A percentile compares a stretch with the other conserved stretches of the same genome.
These are phyloP conservation scores for Rosa lucieae DNA, from an alignment of 306 rosid genomes.

Conservation along the genomic window DNA sequence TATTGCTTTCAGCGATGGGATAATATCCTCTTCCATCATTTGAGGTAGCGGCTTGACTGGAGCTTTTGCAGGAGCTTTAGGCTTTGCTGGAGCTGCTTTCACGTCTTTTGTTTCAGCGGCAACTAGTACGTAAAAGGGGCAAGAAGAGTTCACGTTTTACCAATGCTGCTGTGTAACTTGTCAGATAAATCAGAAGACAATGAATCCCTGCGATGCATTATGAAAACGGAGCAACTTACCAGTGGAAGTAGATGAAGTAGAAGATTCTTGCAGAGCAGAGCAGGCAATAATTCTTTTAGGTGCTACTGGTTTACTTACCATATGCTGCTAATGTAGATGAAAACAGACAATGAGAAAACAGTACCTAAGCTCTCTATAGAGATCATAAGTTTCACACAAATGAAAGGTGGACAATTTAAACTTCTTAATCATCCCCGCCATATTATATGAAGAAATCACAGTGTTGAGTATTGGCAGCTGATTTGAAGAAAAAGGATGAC, in stretches of 20 bases:
- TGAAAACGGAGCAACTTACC: slow-evolving; percentile 38
- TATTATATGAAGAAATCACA: background rate
- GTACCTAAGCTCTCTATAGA: background rate
- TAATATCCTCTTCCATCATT: slow-evolving; percentile 92
- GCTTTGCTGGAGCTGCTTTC: slow-evolving; percentile 58
- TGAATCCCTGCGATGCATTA: background rate
- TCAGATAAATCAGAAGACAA: slow-evolving; percentile 5
- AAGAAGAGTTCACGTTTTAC: slow-evolving; percentile 18
- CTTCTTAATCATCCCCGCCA: background rate
- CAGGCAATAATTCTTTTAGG: slow-evolving; percentile 51
- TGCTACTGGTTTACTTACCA: slow-evolving; percentile 38
- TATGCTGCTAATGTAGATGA: slow-evolving; percentile 31
- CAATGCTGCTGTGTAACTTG: background rate
- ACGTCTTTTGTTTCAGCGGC: slow-evolving; percentile 52
- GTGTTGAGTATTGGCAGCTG: background rate
- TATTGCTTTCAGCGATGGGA: slow-evolving; percentile 70
- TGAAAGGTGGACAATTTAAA: background rate
- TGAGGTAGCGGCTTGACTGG: slow-evolving; percentile 66
- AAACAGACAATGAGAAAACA: slow-evolving; percentile 6
- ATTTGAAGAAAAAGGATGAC: background rate
- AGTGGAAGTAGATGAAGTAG: slow-evolving; percentile 71
- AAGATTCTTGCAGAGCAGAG: slow-evolving; percentile 85
- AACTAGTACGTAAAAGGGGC: slow-evolving; percentile 34
- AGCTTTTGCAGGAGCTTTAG: slow-evolving; percentile 73
- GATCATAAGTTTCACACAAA: background rate